phyloP scores from a whole-genome alignment of 2,329 filamentous ascomycete genomes.

The Tolypocladium cylindrosporum region DNA sequence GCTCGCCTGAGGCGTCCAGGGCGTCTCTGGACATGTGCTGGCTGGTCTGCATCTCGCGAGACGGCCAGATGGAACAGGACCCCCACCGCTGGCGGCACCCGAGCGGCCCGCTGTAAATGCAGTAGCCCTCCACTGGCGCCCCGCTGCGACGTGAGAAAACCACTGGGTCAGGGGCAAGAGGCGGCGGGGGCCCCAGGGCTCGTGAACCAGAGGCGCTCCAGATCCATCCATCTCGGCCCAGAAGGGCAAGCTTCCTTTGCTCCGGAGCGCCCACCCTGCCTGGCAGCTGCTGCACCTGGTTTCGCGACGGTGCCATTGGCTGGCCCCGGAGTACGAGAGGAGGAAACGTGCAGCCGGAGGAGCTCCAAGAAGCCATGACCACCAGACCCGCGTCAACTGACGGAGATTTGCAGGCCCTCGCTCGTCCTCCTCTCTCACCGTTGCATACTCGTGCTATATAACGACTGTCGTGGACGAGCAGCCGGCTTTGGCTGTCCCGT shows the following conservation, averaged over 20 bases:
- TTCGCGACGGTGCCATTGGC: neutral
- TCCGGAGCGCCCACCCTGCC: conserved; percentile 4
- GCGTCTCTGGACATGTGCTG: neutral
- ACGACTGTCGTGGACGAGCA: neutral
- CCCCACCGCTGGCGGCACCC: no score
- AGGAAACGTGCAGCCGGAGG: neutral
- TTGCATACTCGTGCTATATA: neutral
- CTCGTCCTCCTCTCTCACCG: neutral
- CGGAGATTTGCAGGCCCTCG: conserved; percentile 3
- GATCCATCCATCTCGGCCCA: neutral
- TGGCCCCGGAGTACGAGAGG: neutral
- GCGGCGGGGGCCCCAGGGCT: neutral
- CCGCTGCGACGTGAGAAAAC: neutral
- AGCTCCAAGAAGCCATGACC: neutral
- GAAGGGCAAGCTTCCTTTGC: conserved; percentile 8
- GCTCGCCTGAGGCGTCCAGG: neutral
- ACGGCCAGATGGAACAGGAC: neutral
- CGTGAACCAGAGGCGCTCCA: no score
- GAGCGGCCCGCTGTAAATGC: neutral
- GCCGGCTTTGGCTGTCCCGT: neutral
- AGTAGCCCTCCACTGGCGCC: neutral
- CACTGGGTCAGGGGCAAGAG: neutral
- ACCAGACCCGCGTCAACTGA: conserved; percentile 2
- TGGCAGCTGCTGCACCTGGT: neutral
- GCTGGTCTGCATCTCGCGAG: neutral